Base-by-base conservation (phyloP, 2,329 filamentous ascomycete genomes). In the Grosmannia clavigera region DNA sequence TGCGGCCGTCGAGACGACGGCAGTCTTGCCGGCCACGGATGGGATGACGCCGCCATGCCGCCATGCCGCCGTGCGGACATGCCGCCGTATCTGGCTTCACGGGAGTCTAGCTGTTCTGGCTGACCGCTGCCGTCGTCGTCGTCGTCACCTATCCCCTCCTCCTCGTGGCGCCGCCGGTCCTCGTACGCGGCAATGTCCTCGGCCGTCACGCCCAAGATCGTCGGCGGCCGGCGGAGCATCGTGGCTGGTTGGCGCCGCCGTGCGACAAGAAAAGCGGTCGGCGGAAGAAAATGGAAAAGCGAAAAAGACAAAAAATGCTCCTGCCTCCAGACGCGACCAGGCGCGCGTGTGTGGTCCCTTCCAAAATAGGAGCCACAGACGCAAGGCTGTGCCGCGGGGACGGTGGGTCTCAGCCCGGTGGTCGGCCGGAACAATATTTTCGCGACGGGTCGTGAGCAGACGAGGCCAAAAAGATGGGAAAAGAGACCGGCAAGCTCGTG, bases 151-250 rank as follows among this genome's bases (percentile, higher is more conserved):
- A 4, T 33, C 1, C 19, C 31, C 22, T 16, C 56, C 1, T 48
- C 56, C 10, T 58, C 43, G 35, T 22, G 55, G 12, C 38, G 55
- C 38, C 55, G 35, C 62, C 83, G 78, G 69, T 86, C 84, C 68
- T 90, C 86, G 73, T 88, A 89, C 59, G 80, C 76, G 48, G 85
- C 83, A 48, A 90, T 78, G 70, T 90, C 87, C 68, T 88, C 84
- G 55, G 82, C 76, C 2, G 86, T 89, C 64, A 90, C 80, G 59
- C 79, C 76, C 63, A 90, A 81, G 16, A 81, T 81, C 55, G 87
- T 90, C 12, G 86, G 80, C 19, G 82, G 80, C 54, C 86, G 69
- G 59, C 71, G 71, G n/a, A 73, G 68, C 71, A 75, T 71, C 27
- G 46, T 61, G 25, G 25, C 12, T 12, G 16, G 6, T 31, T 33